Conservation (phyloP, 345 rosid species). For the Ceriops decandra region DNA sequence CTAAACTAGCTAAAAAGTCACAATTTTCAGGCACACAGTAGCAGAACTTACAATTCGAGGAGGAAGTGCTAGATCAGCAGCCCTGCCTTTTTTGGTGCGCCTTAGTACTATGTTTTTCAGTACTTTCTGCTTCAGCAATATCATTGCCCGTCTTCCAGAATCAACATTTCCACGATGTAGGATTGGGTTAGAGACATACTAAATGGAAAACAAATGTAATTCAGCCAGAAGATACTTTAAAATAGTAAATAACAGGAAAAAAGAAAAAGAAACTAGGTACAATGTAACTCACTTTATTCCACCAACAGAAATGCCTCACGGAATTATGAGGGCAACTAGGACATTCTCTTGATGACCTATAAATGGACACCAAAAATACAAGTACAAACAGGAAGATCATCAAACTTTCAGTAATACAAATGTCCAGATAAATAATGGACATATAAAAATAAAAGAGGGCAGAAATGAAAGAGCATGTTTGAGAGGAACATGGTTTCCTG, state of each 20-base stretch:
- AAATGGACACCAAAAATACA: constrained; percentile 10
- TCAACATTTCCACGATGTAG: constrained; percentile 42
- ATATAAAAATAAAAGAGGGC: neutral
- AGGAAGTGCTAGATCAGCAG: constrained; percentile 99
- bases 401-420: neutral
- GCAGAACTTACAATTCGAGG: constrained; percentile 68
- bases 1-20: constrained; percentile 3
- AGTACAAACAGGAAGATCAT: neutral
- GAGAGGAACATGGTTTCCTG: no score
- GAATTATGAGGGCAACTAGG: constrained; percentile 69
- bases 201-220: constrained; percentile 14
- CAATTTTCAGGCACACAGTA: constrained; percentile 10
- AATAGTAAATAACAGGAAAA: neutral
- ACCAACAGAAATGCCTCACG: constrained; percentile 98
- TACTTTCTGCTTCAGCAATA: constrained; percentile 80
- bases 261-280: neutral
- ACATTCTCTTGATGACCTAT: constrained; percentile 56
- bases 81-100: constrained; percentile 91
- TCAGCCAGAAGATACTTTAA: neutral
- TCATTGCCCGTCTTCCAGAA: constrained; percentile 72
- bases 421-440: neutral
- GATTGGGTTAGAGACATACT: constrained; percentile 82
- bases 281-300: constrained; percentile 75
- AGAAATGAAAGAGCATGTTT: neutral
- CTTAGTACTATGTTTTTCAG: constrained; percentile 64